A percentile compares a stretch with the other conserved stretches of the same genome.
These are phyloP conservation scores for Westerdykella sp. DNA, from an alignment of 2,329 filamentous ascomycete species.

Conservation along the genomic window DNA sequence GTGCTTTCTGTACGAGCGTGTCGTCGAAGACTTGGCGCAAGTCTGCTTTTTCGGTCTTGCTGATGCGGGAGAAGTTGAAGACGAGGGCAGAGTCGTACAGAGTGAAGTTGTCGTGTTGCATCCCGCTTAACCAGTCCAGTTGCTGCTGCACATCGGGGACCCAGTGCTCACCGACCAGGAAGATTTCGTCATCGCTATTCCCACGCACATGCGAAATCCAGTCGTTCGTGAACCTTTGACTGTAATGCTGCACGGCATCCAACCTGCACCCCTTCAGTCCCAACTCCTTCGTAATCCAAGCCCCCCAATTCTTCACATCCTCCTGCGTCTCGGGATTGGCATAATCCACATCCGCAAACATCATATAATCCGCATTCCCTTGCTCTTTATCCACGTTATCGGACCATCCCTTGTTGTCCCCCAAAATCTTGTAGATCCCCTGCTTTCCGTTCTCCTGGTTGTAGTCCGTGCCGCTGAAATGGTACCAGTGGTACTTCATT, in stretches of 20 bases:
- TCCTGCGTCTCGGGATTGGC: conserved; percentile 51
- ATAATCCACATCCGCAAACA: conserved; percentile 68
- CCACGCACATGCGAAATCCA: conserved; percentile 53
- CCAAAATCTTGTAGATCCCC: conserved; percentile 61
- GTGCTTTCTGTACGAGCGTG: conserved; percentile 51
- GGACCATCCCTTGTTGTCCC: conserved; percentile 59
- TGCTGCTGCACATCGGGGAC: conserved; percentile 49
- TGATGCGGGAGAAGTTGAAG: conserved; percentile 59
- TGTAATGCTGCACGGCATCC: conserved; percentile 69
- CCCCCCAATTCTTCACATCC: conserved; percentile 60
- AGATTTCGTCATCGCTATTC: conserved; percentile 48
- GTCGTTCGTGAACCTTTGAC: conserved; percentile 58
- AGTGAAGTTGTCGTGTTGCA: conserved; percentile 46
- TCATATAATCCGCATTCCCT: conserved; percentile 63
- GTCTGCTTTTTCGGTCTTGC: conserved; percentile 52
- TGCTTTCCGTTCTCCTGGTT: conserved; percentile 52
- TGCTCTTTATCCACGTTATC: conserved; percentile 55
- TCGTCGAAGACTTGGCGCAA: conserved; percentile 58
- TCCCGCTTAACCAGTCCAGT: conserved; percentile 54
- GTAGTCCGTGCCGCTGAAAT: conserved; percentile 65
- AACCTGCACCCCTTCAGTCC: conserved; percentile 61
- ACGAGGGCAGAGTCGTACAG: conserved; percentile 65
- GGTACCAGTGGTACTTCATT: conserved; percentile 60
- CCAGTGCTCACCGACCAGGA: conserved; percentile 68
- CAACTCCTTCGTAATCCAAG: conserved; percentile 59